These are phyloP conservation scores for Globisporangium paddicum DNA, from an alignment of 352 stramenopile species.

Conservation along the genomic window DNA sequence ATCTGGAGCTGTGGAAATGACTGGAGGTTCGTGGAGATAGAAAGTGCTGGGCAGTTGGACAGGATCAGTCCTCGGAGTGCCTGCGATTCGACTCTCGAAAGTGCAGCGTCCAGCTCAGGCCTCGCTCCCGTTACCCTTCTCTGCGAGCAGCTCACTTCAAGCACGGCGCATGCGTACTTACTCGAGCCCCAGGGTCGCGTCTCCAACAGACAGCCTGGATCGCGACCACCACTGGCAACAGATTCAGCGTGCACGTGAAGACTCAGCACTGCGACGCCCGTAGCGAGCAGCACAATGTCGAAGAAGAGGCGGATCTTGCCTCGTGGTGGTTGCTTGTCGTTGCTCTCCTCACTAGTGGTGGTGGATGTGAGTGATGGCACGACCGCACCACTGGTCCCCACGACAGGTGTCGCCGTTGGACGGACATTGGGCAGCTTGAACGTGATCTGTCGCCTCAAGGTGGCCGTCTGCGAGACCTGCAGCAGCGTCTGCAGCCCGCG, in stretches of 20 bases:
- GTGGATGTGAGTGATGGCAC: not conserved
- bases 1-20: not conserved
- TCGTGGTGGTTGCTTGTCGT: not conserved
- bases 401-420: not conserved
- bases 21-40: constrained; percentile 1
- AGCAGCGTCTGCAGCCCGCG: constrained; percentile 8
- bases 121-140: not conserved
- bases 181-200: constrained; percentile 1
- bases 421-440: constrained; percentile 6
- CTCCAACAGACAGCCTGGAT: constrained; percentile 6
- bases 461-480: not conserved
- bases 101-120: not conserved
- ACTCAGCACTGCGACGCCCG: constrained; percentile 1
- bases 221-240: not conserved
- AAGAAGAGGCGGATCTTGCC: constrained; percentile 9
- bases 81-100: not conserved
- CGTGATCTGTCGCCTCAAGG: constrained; percentile 1
- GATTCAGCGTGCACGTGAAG: not conserved
- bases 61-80: constrained; percentile 7
- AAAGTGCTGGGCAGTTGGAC: constrained; percentile 4
- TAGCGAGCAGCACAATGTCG: not conserved
- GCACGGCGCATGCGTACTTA: constrained; percentile 5
- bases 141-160: constrained; percentile 10
- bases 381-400: not conserved
- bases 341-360: not conserved